Evolutionary conservation across 768 basidiomycete species (phyloP), one percentile per base, ranked within the genome.

Genomic region (Nidularia pulvinata): DNA sequence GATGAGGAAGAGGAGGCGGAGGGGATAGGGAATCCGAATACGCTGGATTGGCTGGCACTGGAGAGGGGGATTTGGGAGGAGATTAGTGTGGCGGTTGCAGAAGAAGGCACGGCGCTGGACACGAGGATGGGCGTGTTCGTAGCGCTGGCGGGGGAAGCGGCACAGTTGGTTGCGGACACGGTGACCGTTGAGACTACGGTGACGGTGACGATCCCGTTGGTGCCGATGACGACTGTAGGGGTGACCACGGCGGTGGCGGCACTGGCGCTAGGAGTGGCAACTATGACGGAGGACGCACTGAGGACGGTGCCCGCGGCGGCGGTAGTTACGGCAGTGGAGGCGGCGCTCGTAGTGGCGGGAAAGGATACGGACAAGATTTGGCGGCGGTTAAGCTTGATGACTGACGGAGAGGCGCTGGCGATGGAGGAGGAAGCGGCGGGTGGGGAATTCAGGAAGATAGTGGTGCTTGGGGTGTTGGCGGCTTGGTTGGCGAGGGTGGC

Each of bases 201-300:
- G 33, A 73, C 69, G 37, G 72, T 76, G 50, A 65, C 67, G 42
- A 68, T 60, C 7, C 70, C 71, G 50, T 73, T 61, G 3, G 61
- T 53, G 6, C 72, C 69, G 48, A 71, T 65, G 11, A 62, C 63
- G 6, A 69, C 58, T 10, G 68, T 67, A 46, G 67, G 58, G 5
- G 63, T 64, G 6, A 60, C 55, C 11, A 62, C 30, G 30, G 52
- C 51, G 9, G 47, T 50, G 49, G 59, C 53, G 22, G 61, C 54
- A 34, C 60, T 47, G 32, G 49, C 39, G 37, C 50, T 55, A 30
- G 63, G 36, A 33, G 49, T 48, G 7, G 55, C 49, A 7, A 57
- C 32, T 19, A 51, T 56, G 19, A 50, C 19, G 11, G 53, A 39
- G 7, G 58, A 45, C 22, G 58, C 47, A 13, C 58, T 33, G 6